phyloP scores from a whole-genome alignment of 345 rosid genomes.

The Eucalyptus viminalis region DNA sequence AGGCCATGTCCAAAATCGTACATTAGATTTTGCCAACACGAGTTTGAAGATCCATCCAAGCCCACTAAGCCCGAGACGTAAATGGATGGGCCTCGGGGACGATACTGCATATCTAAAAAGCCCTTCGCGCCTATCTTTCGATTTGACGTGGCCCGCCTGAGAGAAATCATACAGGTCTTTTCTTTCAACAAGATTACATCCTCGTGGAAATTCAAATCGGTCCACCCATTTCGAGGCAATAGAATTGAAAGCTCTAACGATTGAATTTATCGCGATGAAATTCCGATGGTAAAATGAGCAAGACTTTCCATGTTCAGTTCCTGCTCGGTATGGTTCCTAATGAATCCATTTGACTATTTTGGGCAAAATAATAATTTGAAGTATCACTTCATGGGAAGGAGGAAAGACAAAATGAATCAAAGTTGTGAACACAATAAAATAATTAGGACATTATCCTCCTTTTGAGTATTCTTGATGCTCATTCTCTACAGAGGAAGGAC shows the following conservation, averaged over 20 bases:
- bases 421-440: neutral
- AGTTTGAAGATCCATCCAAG: neutral
- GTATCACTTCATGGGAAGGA: neutral
- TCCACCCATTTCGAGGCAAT: neutral
- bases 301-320: neutral
- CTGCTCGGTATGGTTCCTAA: neutral
- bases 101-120: neutral
- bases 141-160: neutral
- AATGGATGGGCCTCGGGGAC: neutral
- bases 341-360: neutral
- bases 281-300: neutral
- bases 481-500: neutral
- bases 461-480: neutral
- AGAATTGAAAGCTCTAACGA: neutral
- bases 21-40: neutral
- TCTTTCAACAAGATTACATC: neutral
- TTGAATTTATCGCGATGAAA: neutral
- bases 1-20: neutral
- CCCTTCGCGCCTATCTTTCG: neutral
- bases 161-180: neutral
- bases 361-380: neutral
- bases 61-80: neutral
- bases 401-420: neutral
- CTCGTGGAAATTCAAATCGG: neutral
- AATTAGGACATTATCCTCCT: neutral